A percentile compares a stretch with the other conserved stretches of the same genome.
These are phyloP conservation scores for Adansonia rubrostipa DNA, from an alignment of 441 rosid genomes.

Conservation along the genomic window DNA sequence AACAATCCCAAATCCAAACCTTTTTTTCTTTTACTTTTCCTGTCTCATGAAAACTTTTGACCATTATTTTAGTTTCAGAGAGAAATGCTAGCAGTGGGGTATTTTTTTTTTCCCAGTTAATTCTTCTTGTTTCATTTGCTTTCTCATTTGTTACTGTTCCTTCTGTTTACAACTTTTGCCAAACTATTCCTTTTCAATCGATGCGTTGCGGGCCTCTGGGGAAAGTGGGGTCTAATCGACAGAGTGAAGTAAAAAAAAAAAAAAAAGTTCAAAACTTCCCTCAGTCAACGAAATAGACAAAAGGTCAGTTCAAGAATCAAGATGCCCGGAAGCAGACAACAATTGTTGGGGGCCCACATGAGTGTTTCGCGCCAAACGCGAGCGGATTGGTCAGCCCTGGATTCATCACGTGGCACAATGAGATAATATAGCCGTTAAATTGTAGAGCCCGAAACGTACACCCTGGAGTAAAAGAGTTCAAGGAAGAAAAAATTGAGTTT, in stretches of 20 bases:
- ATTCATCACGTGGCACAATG: slow-evolving; percentile 50
- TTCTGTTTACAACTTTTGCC: slow-evolving; percentile 30
- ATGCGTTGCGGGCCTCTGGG: slow-evolving; percentile 34
- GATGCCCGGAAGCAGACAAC: slow-evolving; percentile 15
- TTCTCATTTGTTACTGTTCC: slow-evolving; percentile 7
- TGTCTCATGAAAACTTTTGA: slow-evolving; percentile 8
- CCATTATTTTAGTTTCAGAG: slow-evolving; percentile 29
- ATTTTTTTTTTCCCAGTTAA: neutral
- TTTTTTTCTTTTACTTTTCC: slow-evolving; percentile 16
- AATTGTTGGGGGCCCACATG: slow-evolving; percentile 29
- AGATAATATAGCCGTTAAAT: slow-evolving; percentile 50
- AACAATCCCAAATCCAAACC: slow-evolving; percentile 27
- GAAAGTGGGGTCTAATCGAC: slow-evolving; percentile 20
- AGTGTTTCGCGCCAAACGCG: slow-evolving; percentile 43
- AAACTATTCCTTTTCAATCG: neutral
- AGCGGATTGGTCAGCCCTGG: neutral
- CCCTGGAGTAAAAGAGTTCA: slow-evolving; percentile 29
- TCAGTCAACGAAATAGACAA: slow-evolving; percentile 42
- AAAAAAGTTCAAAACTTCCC: neutral
- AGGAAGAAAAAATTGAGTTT: slow-evolving; percentile 23
- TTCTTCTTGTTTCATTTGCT: slow-evolving; percentile 6
- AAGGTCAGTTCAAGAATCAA: slow-evolving; percentile 16
- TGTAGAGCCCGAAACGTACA: slow-evolving; percentile 36
- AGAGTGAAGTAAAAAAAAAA: neutral
- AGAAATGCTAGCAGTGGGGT: slow-evolving; percentile 30